Evolutionary conservation across 2,329 filamentous ascomycete genomes (phyloP), one percentile per base, ranked within the genome.

Genomic region (Xylogone sp.): DNA sequence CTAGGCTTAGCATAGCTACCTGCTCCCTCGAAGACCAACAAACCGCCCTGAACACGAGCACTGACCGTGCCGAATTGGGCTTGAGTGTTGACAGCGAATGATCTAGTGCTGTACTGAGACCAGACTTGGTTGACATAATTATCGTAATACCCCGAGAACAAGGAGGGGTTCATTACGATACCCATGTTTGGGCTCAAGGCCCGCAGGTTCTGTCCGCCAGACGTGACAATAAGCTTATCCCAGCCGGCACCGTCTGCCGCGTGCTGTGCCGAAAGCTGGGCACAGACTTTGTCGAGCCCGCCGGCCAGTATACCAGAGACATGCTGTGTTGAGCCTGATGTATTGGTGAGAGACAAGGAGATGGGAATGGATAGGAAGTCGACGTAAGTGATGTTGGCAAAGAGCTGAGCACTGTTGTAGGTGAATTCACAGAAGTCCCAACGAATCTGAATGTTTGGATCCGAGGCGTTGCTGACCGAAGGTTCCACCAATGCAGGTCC

Each of bases 361-460:
- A 86, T 75, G 18, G 84, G 83, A 60, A 86, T 64, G 59, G 72
- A 71, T 55, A 89, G 78, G 68, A 90, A 90, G 71, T 90, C 87
- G 53, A 90, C 87, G 64, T 86, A 84, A 53, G 77, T 82, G 58
- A 90, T 83, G 59, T 87, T 87, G 61, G 78, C 81, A 62, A 81
- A 88, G 5, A 87, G 68, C 67, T 87, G 75, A 19, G 67, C 61
- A 29, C 67, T 61, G 67, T 86, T 86, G 68, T 78, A 86, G 12
- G 83, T 86, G 59, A 87, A 83, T 67, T 88, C 85, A 69, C 77
- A 82, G 63, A 88, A 88, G 31, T 76, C 79, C 84, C 84, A 88
- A 54, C 73, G 69, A 42, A 79, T 68, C 34, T 77, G 69, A 63
- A 83, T 82, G 65, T 86, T 87, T 2, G 75, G 66, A 61, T 88